phyloP scores from a whole-genome alignment of 2,329 filamentous ascomycete species.

The Acarospora socialis region DNA sequence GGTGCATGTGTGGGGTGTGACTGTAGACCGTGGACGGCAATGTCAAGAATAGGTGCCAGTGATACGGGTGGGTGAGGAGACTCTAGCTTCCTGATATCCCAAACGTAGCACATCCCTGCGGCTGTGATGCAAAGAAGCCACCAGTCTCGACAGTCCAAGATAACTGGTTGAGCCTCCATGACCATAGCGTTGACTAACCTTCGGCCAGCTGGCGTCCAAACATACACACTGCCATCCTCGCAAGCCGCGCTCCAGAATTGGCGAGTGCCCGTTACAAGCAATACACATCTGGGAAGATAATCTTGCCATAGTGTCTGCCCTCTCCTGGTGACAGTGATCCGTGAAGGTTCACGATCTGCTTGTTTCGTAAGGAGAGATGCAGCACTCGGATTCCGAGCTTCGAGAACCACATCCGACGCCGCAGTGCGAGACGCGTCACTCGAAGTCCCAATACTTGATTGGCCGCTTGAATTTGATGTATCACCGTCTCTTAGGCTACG shows the following conservation, averaged over 20 bases:
- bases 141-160: slow-evolving; percentile 76
- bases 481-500: slow-evolving; percentile 49
- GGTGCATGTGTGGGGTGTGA: slow-evolving; percentile 67
- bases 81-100: slow-evolving; percentile 73
- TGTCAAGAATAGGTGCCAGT: slow-evolving; percentile 74
- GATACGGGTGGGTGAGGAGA: slow-evolving; percentile 84
- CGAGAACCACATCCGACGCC: slow-evolving; percentile 65
- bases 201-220: slow-evolving; percentile 85
- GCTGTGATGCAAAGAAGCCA: slow-evolving; percentile 86
- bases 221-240: slow-evolving; percentile 79
- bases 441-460: slow-evolving; percentile 26
- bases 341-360: slow-evolving; percentile 63
- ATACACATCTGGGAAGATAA: slow-evolving; percentile 69
- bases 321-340: slow-evolving; percentile 67
- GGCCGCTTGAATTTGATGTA: slow-evolving; percentile 23
- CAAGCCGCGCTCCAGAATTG: slow-evolving; percentile 87
- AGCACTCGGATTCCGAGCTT: slow-evolving; percentile 67
- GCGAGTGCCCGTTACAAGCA: slow-evolving; percentile 82
- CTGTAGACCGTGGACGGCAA: slow-evolving; percentile 65
- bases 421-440: slow-evolving; percentile 34
- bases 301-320: slow-evolving; percentile 84
- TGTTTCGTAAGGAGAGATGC: slow-evolving; percentile 44
- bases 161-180: slow-evolving; percentile 83
- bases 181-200: slow-evolving; percentile 73
- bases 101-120: slow-evolving; percentile 79